Conservation (phyloP, 179 eudicot genomes). For the Heliamphora pulchella region DNA sequence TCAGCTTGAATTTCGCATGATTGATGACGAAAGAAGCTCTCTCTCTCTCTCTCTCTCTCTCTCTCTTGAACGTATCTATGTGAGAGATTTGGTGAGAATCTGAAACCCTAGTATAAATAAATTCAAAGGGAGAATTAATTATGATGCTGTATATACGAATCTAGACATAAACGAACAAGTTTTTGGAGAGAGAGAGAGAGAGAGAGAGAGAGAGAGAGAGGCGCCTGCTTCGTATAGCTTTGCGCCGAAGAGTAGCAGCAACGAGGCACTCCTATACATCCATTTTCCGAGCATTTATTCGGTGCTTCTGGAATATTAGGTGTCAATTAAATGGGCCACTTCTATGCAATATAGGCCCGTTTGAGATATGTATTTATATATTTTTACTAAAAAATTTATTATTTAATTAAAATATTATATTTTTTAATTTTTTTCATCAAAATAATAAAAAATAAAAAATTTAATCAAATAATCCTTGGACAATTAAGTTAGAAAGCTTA, state of each 20-base stretch:
- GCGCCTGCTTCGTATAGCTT: conserved; percentile 12
- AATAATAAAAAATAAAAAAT: no score
- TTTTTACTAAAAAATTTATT: no score
- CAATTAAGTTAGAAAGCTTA: no score
- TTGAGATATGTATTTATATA: no score
- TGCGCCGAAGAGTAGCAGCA: conserved; percentile 14
- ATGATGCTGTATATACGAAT: not conserved
- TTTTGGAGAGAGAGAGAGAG: not conserved
- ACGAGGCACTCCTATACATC: conserved; percentile 24
- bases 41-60: not conserved
- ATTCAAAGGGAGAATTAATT: not conserved
- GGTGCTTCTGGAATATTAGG: no score
- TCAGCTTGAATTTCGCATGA: not conserved
- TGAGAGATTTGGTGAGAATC: conserved; percentile 5
- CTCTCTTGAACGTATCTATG: not conserved
- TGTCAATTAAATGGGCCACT: no score
- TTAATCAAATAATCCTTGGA: no score
- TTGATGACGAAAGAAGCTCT: not conserved
- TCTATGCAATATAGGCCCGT: no score
- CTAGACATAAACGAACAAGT: not conserved
- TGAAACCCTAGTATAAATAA: conserved; percentile 20
- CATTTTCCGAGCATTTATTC: not conserved
- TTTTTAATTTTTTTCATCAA: no score
- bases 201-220: not conserved
- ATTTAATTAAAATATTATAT: no score